Evolutionary conservation across 2,329 filamentous ascomycete species (phyloP).

Genomic region (Pseudogymnoascus sp.): DNA sequence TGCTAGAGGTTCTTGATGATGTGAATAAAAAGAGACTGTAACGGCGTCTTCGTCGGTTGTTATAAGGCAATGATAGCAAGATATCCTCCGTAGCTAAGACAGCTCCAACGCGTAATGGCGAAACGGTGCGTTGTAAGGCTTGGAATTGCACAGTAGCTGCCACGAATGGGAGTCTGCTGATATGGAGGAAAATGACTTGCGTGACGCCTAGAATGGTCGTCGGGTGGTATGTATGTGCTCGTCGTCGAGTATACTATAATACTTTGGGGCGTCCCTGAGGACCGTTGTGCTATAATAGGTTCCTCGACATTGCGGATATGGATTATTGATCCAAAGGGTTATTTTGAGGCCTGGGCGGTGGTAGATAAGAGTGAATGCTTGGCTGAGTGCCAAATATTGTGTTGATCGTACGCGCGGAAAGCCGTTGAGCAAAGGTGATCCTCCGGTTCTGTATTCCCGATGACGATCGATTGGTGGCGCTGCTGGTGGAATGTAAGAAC

Average conservation of each 20-base stretch:
- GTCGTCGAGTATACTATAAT: constrained; percentile 20
- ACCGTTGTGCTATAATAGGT: constrained; percentile 34
- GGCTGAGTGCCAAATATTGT: background rate
- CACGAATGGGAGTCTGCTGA: background rate
- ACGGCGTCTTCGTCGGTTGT: background rate
- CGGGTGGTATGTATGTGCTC: constrained; percentile 9
- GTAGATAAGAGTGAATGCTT: background rate
- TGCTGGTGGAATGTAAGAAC: background rate
- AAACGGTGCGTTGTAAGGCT: background rate
- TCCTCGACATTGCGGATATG: constrained; percentile 21
- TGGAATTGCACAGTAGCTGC: background rate
- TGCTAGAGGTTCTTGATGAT: constrained; percentile 2
- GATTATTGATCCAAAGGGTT: constrained; percentile 5
- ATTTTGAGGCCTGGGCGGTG: background rate
- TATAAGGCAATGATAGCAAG: background rate
- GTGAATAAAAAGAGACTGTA: background rate
- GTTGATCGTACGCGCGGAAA: background rate
- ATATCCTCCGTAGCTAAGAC: background rate
- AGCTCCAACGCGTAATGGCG: background rate
- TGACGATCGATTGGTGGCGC: constrained; percentile 2
- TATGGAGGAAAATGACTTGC: constrained; percentile 8
- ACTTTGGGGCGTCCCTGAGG: constrained; percentile 36
- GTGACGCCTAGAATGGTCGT: background rate
- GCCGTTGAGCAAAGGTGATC: background rate
- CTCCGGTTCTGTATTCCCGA: background rate